Percentiles rank a stretch among this genome's conserved stretches.
Conservation (phyloP, 2,329 filamentous ascomycete genomes). For the Calycina herbarum region DNA sequence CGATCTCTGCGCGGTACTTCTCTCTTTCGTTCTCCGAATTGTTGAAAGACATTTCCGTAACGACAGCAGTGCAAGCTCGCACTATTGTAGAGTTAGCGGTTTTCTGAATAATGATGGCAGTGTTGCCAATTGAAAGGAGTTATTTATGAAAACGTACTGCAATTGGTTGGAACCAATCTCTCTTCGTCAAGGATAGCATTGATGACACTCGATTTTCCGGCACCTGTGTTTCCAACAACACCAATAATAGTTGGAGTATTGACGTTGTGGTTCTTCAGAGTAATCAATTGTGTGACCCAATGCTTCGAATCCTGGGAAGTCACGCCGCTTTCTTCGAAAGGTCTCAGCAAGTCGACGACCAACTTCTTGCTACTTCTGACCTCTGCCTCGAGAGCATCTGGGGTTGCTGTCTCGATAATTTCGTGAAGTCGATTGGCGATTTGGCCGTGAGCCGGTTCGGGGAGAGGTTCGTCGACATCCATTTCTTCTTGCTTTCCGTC, state of each 20-base stretch:
- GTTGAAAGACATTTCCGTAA: constrained; percentile 49
- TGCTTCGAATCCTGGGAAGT: constrained; percentile 27
- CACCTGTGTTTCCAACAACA: constrained; percentile 33
- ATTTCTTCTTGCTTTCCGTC: not conserved
- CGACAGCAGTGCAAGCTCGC: constrained; percentile 48
- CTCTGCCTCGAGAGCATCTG: constrained; percentile 31
- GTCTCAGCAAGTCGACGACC: constrained; percentile 28
- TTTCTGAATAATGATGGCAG: not conserved
- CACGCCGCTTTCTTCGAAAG: constrained; percentile 22
- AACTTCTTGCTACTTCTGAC: constrained; percentile 26
- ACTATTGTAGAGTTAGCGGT: constrained; percentile 3
- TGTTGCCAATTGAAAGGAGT: not conserved
- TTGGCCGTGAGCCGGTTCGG: constrained; percentile 10
- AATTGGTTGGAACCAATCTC: constrained; percentile 44
- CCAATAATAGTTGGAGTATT: constrained; percentile 32
- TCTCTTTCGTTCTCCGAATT: constrained; percentile 35
- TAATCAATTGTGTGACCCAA: constrained; percentile 32
- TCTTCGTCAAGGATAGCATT: constrained; percentile 47
- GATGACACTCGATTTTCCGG: constrained; percentile 31
- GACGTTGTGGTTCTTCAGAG: constrained; percentile 27
- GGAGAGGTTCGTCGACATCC: not conserved
- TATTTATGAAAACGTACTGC: constrained; percentile 42
- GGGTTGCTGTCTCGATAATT: constrained; percentile 24
- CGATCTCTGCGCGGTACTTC: constrained; percentile 46
- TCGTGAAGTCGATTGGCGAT: constrained; percentile 29